These are phyloP conservation scores for Pseudogymnoascus sp. DNA, from an alignment of 2,329 filamentous ascomycete genomes.

Conservation along the genomic window DNA sequence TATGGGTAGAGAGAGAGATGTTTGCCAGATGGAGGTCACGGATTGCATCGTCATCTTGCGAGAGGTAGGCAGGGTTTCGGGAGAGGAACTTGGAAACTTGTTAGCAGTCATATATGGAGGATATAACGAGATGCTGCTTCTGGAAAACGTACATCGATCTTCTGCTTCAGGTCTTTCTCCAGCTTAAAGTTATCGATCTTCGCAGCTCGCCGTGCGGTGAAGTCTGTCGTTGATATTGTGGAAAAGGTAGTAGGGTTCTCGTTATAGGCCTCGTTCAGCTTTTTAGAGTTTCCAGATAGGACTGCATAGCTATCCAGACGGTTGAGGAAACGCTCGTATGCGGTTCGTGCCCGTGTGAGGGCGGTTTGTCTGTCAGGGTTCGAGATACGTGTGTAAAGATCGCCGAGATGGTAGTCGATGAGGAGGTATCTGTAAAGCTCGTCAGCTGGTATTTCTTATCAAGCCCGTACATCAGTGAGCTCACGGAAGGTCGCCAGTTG, in stretches of 20 bases:
- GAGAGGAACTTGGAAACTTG: slow-evolving; percentile 44
- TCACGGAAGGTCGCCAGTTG: slow-evolving; percentile 74
- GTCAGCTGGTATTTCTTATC: slow-evolving; percentile 11
- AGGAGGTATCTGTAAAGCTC: slow-evolving; percentile 55
- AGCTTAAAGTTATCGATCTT: slow-evolving; percentile 81
- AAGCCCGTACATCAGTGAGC: slow-evolving; percentile 15
- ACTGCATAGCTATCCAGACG: slow-evolving; percentile 72
- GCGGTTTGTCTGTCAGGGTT: slow-evolving; percentile 52
- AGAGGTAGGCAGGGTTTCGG: slow-evolving; percentile 49
- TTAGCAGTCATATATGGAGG: slow-evolving; percentile 21
- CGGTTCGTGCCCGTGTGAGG: slow-evolving; percentile 54
- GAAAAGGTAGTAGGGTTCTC: slow-evolving; percentile 66
- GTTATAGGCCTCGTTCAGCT: slow-evolving; percentile 62
- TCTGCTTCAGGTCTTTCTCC: slow-evolving; percentile 77
- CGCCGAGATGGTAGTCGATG: slow-evolving; percentile 68
- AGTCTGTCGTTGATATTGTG: slow-evolving; percentile 54
- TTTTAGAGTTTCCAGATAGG: slow-evolving; percentile 53
- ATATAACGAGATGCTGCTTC: slow-evolving; percentile 31
- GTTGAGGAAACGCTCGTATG: slow-evolving; percentile 72
- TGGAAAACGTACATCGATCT: slow-evolving; percentile 56
- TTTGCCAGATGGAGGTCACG: slow-evolving; percentile 71
- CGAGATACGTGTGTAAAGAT: slow-evolving; percentile 63
- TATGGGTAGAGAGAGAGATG: slow-evolving; percentile 63
- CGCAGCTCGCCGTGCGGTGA: slow-evolving; percentile 62
- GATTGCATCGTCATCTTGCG: slow-evolving; percentile 76